Percentiles rank a stretch among this genome's conserved stretches.
These are phyloP conservation scores for Phialophora verrucosa DNA, from an alignment of 2,329 filamentous ascomycete species.

Conservation along the genomic window DNA sequence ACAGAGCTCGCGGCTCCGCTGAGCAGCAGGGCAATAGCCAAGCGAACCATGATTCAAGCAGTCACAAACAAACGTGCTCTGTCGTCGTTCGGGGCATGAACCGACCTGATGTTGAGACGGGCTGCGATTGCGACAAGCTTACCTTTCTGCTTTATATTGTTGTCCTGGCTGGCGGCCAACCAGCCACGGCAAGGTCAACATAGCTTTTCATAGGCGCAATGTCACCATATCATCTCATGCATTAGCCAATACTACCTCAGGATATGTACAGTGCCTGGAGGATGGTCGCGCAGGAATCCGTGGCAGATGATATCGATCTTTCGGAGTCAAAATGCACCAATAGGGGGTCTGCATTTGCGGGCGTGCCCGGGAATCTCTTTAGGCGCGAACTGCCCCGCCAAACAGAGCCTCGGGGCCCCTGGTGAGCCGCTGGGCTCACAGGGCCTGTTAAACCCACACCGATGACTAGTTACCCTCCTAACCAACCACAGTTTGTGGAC, in stretches of 20 bases:
- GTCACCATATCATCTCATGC: conserved; percentile 5
- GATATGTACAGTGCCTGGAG: background rate
- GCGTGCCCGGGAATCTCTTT: conserved; percentile 1
- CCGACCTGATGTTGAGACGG: background rate
- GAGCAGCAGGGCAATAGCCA: conserved; percentile 19
- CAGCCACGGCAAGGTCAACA: background rate
- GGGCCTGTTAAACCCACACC: background rate
- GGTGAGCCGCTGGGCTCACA: too few relatives aligned
- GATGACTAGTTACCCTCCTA: background rate
- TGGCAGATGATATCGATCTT: background rate
- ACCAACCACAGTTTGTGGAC: background rate
- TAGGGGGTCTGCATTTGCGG: background rate
- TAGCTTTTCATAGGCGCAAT: conserved; percentile 5
- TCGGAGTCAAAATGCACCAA: background rate
- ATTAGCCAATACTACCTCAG: conserved; percentile 19
- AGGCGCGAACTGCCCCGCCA: background rate
- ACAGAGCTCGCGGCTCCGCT: conserved; percentile 17
- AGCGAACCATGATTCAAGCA: conserved; percentile 24
- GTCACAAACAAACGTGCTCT: background rate
- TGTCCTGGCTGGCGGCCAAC: background rate
- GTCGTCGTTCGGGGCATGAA: background rate
- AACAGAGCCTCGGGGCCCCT: background rate
- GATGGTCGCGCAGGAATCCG: background rate
- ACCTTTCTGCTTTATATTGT: background rate
- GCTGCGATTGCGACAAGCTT: background rate